phyloP scores from a whole-genome alignment of 2,329 filamentous ascomycete species.

The Fusarium sulawesiense region DNA sequence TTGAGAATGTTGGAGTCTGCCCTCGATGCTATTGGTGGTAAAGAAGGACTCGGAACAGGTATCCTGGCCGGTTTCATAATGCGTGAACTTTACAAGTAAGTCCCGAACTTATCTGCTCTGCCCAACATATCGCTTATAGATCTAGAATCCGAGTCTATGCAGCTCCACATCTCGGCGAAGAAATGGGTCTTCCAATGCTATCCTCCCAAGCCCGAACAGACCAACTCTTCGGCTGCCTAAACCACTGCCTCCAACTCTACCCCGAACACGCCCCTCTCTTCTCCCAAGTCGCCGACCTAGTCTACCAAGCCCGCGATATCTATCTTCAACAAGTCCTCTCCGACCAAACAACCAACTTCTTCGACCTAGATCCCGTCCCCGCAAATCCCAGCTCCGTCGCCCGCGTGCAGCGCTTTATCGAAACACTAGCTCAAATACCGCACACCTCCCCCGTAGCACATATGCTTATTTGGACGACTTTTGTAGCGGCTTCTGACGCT shows the following conservation, averaged over 20 bases:
- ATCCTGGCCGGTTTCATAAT: slow-evolving; percentile 39
- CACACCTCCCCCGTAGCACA: slow-evolving; percentile 34
- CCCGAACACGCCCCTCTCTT: slow-evolving; percentile 81
- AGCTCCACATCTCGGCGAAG: slow-evolving; percentile 41
- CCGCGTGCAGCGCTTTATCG: slow-evolving; percentile 44
- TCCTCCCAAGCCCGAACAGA: slow-evolving; percentile 37
- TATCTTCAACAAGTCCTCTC: slow-evolving; percentile 77
- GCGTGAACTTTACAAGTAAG: slow-evolving; percentile 46
- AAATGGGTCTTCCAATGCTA: slow-evolving; percentile 41
- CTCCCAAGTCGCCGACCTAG: slow-evolving; percentile 82
- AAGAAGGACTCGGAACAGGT: slow-evolving; percentile 25
- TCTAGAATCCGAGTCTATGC: slow-evolving; percentile 41
- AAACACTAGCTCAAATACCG: slow-evolving; percentile 37
- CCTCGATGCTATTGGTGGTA: slow-evolving; percentile 43
- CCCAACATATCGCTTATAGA: fast-evolving
- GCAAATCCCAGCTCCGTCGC: slow-evolving; percentile 19
- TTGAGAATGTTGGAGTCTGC: slow-evolving; percentile 45
- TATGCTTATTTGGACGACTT: slow-evolving; percentile 46
- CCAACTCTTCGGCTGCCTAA: slow-evolving; percentile 40
- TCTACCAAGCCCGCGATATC: slow-evolving; percentile 84
- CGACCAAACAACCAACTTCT: slow-evolving; percentile 30
- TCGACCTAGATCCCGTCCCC: slow-evolving; percentile 2
- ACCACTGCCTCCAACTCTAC: slow-evolving; percentile 66
- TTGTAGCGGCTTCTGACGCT: slow-evolving; percentile 44
- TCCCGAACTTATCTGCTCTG: too few relatives aligned